Percentiles rank a stretch among this genome's conserved stretches.
These are phyloP conservation scores for Candida nitratophila DNA, from an alignment of 805 yeast genomes.

Conservation along the genomic window DNA sequence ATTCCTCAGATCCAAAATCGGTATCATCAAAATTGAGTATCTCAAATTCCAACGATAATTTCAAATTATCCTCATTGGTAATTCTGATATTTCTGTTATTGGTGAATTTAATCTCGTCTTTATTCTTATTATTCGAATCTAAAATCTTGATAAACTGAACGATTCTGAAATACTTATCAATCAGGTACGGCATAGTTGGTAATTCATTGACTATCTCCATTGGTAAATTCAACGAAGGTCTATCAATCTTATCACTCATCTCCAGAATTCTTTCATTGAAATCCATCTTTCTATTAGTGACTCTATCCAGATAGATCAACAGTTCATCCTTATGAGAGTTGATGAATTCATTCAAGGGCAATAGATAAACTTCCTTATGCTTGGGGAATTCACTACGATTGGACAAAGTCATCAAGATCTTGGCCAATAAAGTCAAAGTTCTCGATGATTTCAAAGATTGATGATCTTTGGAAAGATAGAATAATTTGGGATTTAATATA, in stretches of 20 bases:
- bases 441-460: slow-evolving; percentile 68
- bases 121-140: slow-evolving; percentile 15
- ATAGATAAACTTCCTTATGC: slow-evolving; percentile 77
- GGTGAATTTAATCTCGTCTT: slow-evolving; percentile 8
- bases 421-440: slow-evolving; percentile 76
- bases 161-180: slow-evolving; percentile 57
- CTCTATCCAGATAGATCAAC: slow-evolving; percentile 59
- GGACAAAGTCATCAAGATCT: slow-evolving; percentile 70
- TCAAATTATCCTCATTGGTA: slow-evolving; percentile 13
- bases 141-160: slow-evolving; percentile 50
- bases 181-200: slow-evolving; percentile 62
- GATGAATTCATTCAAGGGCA: slow-evolving; percentile 63
- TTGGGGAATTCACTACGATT: slow-evolving; percentile 67
- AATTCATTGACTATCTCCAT: slow-evolving; percentile 45
- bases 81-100: slow-evolving; percentile 12
- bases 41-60: slow-evolving; percentile 29
- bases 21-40: slow-evolving; percentile 41
- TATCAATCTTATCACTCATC: slow-evolving; percentile 46
- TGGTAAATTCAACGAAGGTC: slow-evolving; percentile 54
- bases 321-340: slow-evolving; percentile 50
- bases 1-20: slow-evolving; percentile 56
- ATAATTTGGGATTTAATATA: slow-evolving; percentile 79
- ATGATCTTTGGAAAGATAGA: slow-evolving; percentile 62
- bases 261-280: slow-evolving; percentile 52
- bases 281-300: slow-evolving; percentile 62